phyloP scores from a whole-genome alignment of 2,329 filamentous ascomycete species.

The Cercospora beticola region DNA sequence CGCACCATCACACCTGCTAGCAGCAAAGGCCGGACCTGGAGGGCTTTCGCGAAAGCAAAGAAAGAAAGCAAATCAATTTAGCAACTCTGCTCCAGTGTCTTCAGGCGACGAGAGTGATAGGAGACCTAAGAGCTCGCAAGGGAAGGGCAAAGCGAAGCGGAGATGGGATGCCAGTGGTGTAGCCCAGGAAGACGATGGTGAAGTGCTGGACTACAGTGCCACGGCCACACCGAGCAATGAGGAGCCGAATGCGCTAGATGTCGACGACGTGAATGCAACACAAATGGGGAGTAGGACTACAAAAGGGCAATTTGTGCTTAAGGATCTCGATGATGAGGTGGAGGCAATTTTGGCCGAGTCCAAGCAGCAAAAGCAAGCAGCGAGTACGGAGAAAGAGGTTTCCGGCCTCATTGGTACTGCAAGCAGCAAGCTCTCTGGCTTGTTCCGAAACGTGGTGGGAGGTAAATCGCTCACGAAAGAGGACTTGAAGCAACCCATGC shows the following conservation, averaged over 20 bases:
- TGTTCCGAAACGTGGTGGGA: constrained; percentile 93
- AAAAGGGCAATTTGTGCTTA: constrained; percentile 90
- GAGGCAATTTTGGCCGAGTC: constrained; percentile 82
- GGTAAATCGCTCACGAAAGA: constrained; percentile 88
- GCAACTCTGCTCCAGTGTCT: constrained; percentile 62
- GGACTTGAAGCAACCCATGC: constrained; percentile 88
- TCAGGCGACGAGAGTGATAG: constrained; percentile 76
- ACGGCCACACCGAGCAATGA: constrained; percentile 54
- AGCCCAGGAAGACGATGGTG: constrained; percentile 73
- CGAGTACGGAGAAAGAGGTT: constrained; percentile 53
- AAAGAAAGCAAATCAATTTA: constrained; percentile 57
- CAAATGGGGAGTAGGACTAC: constrained; percentile 82
- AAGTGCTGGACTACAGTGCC: constrained; percentile 87
- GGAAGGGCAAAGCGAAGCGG: constrained; percentile 74
- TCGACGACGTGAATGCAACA: constrained; percentile 74
- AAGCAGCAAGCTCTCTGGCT: constrained; percentile 76
- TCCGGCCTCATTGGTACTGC: constrained; percentile 74
- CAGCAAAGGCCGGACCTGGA: constrained; percentile 71
- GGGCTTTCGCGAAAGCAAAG: constrained; percentile 80
- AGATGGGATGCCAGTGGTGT: constrained; percentile 90
- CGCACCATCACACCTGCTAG: constrained; percentile 61
- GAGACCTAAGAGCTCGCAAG: constrained; percentile 53
- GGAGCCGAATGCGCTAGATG: constrained; percentile 50
- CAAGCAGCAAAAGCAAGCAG: constrained; percentile 60
- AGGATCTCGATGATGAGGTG: constrained; percentile 90